Percentiles rank a stretch among this genome's conserved stretches.
These are phyloP conservation scores for Emergomyces pasteurianus DNA, from an alignment of 2,329 filamentous ascomycete species.

Conservation along the genomic window DNA sequence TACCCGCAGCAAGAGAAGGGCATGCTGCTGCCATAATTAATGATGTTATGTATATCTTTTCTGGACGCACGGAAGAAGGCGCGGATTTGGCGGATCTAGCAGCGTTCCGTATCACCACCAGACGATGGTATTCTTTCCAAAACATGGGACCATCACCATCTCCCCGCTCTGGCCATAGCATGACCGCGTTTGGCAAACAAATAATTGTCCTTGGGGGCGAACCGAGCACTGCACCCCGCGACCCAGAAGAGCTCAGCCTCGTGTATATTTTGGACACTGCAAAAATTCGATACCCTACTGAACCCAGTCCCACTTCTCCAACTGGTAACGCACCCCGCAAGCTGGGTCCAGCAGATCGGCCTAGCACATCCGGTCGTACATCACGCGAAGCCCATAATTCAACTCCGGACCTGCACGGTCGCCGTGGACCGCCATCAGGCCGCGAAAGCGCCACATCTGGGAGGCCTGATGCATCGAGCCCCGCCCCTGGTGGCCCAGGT, in stretches of 20 bases:
- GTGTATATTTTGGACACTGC: conserved; percentile 87
- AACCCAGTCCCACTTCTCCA: conserved; percentile 36
- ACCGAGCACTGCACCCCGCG: conserved; percentile 72
- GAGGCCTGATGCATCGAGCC: conserved; percentile 19
- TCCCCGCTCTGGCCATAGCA: conserved; percentile 86
- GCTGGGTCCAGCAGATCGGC: conserved; percentile 32
- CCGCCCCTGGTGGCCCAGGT: conserved; percentile 29
- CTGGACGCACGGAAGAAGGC: conserved; percentile 87
- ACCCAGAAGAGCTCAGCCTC: conserved; percentile 73
- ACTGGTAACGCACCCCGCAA: conserved; percentile 30
- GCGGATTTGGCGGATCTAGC: conserved; percentile 86
- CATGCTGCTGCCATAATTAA: conserved; percentile 88
- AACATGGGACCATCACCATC: conserved; percentile 98
- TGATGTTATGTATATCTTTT: conserved; percentile 99
- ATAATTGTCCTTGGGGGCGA: conserved; percentile 89
- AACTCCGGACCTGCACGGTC: conserved; percentile 25
- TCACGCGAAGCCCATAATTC: conserved; percentile 32
- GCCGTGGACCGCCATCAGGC: conserved; percentile 17
- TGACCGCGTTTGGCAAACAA: conserved; percentile 89
- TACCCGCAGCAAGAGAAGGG: conserved; percentile 83
- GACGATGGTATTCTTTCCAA: conserved; percentile 97
- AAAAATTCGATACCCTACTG: conserved; percentile 93
- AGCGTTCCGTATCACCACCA: conserved; percentile 68
- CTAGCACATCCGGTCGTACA: conserved; percentile 28
- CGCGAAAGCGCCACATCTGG: conserved; percentile 30